Percentiles rank a stretch among this genome's conserved stretches.
These are phyloP conservation scores for Globisporangium sylvaticum DNA, from an alignment of 352 stramenopile species.

Conservation along the genomic window DNA sequence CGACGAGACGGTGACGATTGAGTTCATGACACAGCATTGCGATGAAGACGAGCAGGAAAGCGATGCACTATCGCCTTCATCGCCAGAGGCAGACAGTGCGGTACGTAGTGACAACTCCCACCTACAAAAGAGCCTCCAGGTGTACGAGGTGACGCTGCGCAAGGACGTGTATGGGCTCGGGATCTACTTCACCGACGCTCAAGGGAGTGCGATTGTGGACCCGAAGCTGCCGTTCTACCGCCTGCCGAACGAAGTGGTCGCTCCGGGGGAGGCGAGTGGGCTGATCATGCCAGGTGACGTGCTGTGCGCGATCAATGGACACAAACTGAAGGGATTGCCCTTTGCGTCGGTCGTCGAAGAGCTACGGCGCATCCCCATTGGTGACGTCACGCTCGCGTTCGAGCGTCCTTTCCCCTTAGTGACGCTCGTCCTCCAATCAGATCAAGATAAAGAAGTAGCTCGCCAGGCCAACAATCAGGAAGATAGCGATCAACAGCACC, in stretches of 20 bases:
- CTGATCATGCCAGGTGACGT: conserved; percentile 44
- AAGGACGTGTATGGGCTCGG: conserved; percentile 66
- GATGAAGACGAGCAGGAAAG: background rate
- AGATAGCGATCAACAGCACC: too few relatives aligned
- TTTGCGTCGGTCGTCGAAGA: conserved; percentile 60
- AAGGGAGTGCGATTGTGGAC: conserved; percentile 53
- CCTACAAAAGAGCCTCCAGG: background rate
- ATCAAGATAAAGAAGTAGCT: background rate
- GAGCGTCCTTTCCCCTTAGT: conserved; percentile 13
- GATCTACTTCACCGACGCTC: conserved; percentile 57
- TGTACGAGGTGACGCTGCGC: conserved; percentile 44
- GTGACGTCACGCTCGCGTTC: conserved; percentile 45
- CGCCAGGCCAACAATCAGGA: background rate
- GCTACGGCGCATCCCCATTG: conserved; percentile 41
- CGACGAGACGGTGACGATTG: background rate
- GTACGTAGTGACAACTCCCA: too few relatives aligned
- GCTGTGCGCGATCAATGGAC: conserved; percentile 44
- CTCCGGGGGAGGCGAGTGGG: conserved; percentile 55
- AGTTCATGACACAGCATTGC: background rate
- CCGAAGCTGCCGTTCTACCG: conserved; percentile 61
- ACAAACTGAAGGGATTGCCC: conserved; percentile 21
- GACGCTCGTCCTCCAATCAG: background rate
- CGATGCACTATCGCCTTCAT: too few relatives aligned
- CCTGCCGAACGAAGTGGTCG: conserved; percentile 41
- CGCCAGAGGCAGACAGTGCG: too few relatives aligned